A percentile compares a stretch with the other conserved stretches of the same genome.
These are phyloP conservation scores for Epichloe sylvatica DNA, from an alignment of 2,329 filamentous ascomycete genomes.

Conservation along the genomic window DNA sequence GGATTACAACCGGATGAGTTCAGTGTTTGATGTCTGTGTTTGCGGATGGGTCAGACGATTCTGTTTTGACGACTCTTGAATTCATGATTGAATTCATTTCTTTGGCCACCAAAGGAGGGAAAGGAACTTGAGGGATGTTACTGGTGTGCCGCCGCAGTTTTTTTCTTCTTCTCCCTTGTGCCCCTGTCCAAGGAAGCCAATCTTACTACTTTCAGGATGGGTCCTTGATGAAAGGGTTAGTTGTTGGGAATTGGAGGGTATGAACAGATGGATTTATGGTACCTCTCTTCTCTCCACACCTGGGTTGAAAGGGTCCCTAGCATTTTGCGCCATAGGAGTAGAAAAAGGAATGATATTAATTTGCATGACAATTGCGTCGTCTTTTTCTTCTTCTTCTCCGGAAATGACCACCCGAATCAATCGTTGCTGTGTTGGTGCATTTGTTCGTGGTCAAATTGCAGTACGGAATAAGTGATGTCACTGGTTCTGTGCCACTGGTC, in stretches of 20 bases:
- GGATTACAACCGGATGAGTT: background rate
- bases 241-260: conserved; percentile 6
- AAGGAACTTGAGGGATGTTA: conserved; percentile 1
- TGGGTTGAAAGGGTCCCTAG: conserved; percentile 18
- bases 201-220: conserved; percentile 3
- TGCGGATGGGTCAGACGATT: background rate
- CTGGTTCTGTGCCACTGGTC: background rate
- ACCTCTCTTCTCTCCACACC: conserved; percentile 12
- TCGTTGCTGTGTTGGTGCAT: too few species aligned
- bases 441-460: too few species aligned
- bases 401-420: too few species aligned
- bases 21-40: background rate
- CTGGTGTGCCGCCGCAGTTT: background rate
- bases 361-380: conserved; percentile 8
- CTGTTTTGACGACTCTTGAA: background rate
- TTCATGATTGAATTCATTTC: background rate
- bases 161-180: background rate
- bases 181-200: conserved; percentile 4
- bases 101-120: background rate
- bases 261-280: conserved; percentile 12
- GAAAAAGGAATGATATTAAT: conserved; percentile 23
- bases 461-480: background rate
- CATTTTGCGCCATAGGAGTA: conserved; percentile 24
- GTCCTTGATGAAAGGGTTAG: conserved; percentile 1
- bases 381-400: too few species aligned